Evolutionary conservation across 371 early-diverging fungal species (phyloP), one percentile per base, ranked within the genome.

Genomic region (Dentiscutata heterogama): DNA sequence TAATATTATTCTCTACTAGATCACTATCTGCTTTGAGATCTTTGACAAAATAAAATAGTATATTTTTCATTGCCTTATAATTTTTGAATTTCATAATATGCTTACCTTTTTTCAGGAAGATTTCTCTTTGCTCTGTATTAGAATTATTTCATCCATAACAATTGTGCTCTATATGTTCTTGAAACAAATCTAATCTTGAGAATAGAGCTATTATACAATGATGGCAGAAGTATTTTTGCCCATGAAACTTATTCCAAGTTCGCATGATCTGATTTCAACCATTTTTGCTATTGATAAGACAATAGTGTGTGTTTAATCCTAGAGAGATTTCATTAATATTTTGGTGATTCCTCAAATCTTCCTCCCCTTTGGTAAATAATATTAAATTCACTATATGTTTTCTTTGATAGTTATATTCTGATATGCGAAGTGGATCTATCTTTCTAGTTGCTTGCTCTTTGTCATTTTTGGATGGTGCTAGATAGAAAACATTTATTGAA

Each of bases 161-260:
- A 29, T 72, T 42, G 13, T 72, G 22, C 13, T 46, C 2, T 72
- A 42, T 72, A 22, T 53, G 67, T 72, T 50, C n/a, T 72, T 72
- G 2, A n/a, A 72, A 25, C 16, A 72, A 13, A 46, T 72, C 73
- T 13, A 46, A 4, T 72, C 73, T 46, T 27, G 22, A n/a, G 11
- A 51, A 72, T 50, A 50, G 73, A 50, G 54, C 4, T 10, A 42
- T 42, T 25, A 72, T 51, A 53, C 73, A 72, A 13, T 72, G 20
- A 22, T 35, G 10, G 35, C 75, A 74, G 39, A 74, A 74, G 56
- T 74, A 74, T 74, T 74, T 74, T 16, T 13, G 2, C 25, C 14
- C 75, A 54, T 74, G 3, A 74, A 27, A 20, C 16, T 74, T 74
- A 74, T 74, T 74, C 75, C 75, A 74, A 7, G 7, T 74, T 25